Evolutionary conservation across 2,329 filamentous ascomycete genomes (phyloP).

Genomic region (Verticillium nubilum): DNA sequence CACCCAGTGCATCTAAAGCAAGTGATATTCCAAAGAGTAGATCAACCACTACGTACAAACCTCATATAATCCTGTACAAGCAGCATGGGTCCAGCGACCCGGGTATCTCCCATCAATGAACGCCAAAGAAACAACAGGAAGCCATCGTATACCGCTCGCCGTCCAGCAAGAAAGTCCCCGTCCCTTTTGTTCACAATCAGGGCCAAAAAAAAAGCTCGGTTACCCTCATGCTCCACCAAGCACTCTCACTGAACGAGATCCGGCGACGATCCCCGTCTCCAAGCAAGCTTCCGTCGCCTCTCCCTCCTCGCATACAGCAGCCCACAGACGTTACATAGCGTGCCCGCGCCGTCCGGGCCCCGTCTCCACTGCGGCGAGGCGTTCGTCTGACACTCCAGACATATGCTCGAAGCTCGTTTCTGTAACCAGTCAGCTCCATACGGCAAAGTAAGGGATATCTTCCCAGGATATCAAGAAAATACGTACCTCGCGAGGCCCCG

Average conservation of each 20-base stretch:
- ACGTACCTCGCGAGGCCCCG: background rate
- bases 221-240: background rate
- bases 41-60: background rate
- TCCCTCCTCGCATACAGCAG: background rate
- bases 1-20: background rate
- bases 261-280: background rate
- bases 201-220: background rate
- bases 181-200: no score
- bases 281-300: background rate
- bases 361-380: background rate
- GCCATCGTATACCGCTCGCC: background rate
- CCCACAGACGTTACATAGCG: conserved; percentile 2
- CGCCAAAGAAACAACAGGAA: background rate
- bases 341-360: background rate
- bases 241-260: background rate
- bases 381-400: background rate
- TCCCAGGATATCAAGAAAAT: background rate
- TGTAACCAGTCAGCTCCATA: background rate
- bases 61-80: background rate
- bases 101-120: background rate
- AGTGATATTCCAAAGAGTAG: background rate
- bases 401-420: background rate
- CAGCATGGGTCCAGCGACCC: background rate
- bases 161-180: background rate
- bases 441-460: background rate